Base-by-base conservation (phyloP, 257 asterid genomes). In the Anisodus tanguticus region DNA sequence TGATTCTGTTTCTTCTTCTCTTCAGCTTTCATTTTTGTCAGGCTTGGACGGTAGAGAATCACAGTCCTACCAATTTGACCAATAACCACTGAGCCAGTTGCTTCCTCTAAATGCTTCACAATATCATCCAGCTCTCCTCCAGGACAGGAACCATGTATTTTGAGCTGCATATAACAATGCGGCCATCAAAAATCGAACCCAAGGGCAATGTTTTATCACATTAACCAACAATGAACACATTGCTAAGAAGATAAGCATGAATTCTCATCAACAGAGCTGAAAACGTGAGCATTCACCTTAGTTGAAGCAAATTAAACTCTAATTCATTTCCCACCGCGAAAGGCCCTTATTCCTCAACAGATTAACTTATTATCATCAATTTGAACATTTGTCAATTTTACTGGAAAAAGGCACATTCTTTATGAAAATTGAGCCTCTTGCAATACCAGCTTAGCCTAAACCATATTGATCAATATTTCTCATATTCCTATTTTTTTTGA, bases 31-130 rank as follows among this genome's bases (percentile, higher is more conserved):
- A 92, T 85, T 90, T 96, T 94, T 82, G 95, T 88, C 31, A 89
- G 60, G 88, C 98, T 96, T 39, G 99, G 99, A 90, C 98, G 80
- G 88, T 96, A 96, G 63, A 95, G 95, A 60, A 94, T 96, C 89
- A 94, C 97, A 5, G 99, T 95, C 88, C 98, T 88, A 51, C 98
- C 99, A 66, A 96, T 95, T 88, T 87, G 92, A 62, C 97, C 88
- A 63, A 95, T 95, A 2, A 84, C 91, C 11, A 91, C 92, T 0
- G 98, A 93, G 3, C 98, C 97, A 15, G 98, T 96, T 58, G 88
- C 86, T 81, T 83, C 90, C 89, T 91, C 97, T 81, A 96, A 74
- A n/a, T 90, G 91, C 90, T 89, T 90, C 88, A 93, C 91, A 60
- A 83, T 94, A 82, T 93, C 98, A 60, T 89, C 97, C 17, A 94